Base-by-base conservation (phyloP, 768 basidiomycete genomes). In the Hygrophorus pudorinus region DNA sequence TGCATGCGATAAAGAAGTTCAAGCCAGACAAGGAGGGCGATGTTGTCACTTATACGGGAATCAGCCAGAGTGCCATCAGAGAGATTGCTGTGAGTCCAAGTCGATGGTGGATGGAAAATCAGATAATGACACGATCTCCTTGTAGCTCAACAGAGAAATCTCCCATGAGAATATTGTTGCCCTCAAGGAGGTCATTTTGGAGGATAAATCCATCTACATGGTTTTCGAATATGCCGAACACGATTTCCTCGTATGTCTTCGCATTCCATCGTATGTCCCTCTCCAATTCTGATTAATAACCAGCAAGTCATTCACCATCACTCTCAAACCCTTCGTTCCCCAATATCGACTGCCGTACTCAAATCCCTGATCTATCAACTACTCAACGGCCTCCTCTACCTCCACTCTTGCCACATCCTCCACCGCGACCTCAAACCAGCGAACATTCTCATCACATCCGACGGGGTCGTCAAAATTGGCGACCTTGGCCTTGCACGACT, bases 1-100 rank as follows among this genome's bases (percentile, higher is more conserved):
- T 94, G 38, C 85, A 92, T 53, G 96, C 96, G 5, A 98, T 99
- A 67, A 99, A 99, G 72, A 99, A 98, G 63, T 98, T 98, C 71
- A 99, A 99, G 59, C 96, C 94, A 0, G 96, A 99, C 72, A 98
- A 98, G 63, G 96, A 99, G 66, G 94, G 94, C 16, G 96, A 98
- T 57, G 81, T 92, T 1, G 67, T 85, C 41, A 91, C 91, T 0
- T 99, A 98, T 60, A 97, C 94, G 8, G 96, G 94, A 2, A 91
- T 99, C 54, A 93, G 89, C 60, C 96, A 99, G 66, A 94, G 90
- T 63, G 96, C 94, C 3, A 89, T 91, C 53, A 73, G 96, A 47
- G 96, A 99, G 63, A 98, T 98, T 51, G 88, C 93, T 43, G 92
- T 92, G 51, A 53, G 85, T 68, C 33, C 48, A 5, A 31, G 44